Base-by-base conservation (phyloP, 768 basidiomycete species). In the Russula sp. region DNA sequence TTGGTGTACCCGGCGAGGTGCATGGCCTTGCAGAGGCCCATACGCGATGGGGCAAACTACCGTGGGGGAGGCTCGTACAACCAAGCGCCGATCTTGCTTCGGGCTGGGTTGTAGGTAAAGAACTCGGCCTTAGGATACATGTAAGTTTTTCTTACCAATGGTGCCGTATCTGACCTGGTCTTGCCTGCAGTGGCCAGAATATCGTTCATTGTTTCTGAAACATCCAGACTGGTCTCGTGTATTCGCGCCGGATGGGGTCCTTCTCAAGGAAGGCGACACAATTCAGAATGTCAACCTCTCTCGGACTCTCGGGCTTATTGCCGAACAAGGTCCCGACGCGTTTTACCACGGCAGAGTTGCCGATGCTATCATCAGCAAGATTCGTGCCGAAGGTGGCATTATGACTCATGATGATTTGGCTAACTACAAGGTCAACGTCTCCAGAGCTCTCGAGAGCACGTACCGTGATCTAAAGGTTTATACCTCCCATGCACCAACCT, bases 271-370 rank as follows among this genome's bases (percentile, higher is more conserved):
- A 70, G 94, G 94, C 34, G 87, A 96, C 25, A 74, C 75, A 10
- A 87, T 97, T 56, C 76, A 75, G 49, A 80, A 93, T 16, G 79
- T 78, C 16, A 90, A 90, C 67, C 86, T 90, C 65, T 89, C 93
- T 20, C 78, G 78, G 32, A 96, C 94, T 2, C 80, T 98, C 39
- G 74, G 78, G 8, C 76, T 72, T 10, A 87, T 99, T 60, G 91
- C 93, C 36, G 73, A 78, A 57, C 76, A 88, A 52, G 97, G 96
- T 0, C 75, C 91, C 1, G 81, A 82, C 57, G 91, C 83, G 1
- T 93, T 98, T 72, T 98, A 98, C 73, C 79, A 90, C 83, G 94
- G 94, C 10, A 77, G 83, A 29, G 88, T 98, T 66, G 93, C 93
- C 16, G 82, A 92, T 64, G 80, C 86, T 35, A 77, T 95, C 50